These are phyloP conservation scores for Zhuliangozyma parablackwelliae DNA, from an alignment of 1,139 yeast genomes.

Conservation along the genomic window DNA sequence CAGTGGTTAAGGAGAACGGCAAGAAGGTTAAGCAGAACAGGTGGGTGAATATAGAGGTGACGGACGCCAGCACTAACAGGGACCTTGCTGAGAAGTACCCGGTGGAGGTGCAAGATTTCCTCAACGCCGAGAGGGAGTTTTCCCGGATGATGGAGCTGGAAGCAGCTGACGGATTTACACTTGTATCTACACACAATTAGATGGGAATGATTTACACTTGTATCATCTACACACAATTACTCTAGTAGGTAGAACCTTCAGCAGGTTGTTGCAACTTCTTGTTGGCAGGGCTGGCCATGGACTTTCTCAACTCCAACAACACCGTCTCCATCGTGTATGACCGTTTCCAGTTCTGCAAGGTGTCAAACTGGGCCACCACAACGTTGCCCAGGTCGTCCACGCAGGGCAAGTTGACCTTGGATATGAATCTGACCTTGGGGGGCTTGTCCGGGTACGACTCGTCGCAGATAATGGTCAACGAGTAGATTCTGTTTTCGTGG, in stretches of 20 bases:
- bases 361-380: constrained; percentile 55
- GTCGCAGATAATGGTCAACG: constrained; percentile 77
- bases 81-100: constrained; percentile 23
- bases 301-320: constrained; percentile 76
- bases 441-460: constrained; percentile 84
- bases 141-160: constrained; percentile 28
- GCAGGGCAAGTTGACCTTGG: constrained; percentile 87
- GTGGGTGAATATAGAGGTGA: constrained; percentile 45
- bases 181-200: background rate
- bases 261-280: constrained; percentile 86
- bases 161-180: constrained; percentile 7
- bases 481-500: constrained; percentile 91
- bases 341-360: constrained; percentile 81
- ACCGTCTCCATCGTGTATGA: constrained; percentile 88
- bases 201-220: background rate
- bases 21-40: constrained; percentile 20
- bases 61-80: constrained; percentile 32
- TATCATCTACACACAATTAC: background rate
- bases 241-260: constrained; percentile 71
- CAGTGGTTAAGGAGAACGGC: constrained; percentile 20
- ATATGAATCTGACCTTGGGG: constrained; percentile 72
- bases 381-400: constrained; percentile 74
- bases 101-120: constrained; percentile 29
- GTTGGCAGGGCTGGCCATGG: constrained; percentile 79
- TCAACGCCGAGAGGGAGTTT: constrained; percentile 37